Evolutionary conservation across 805 yeast species (phyloP).

Genomic region (Candida orba): DNA sequence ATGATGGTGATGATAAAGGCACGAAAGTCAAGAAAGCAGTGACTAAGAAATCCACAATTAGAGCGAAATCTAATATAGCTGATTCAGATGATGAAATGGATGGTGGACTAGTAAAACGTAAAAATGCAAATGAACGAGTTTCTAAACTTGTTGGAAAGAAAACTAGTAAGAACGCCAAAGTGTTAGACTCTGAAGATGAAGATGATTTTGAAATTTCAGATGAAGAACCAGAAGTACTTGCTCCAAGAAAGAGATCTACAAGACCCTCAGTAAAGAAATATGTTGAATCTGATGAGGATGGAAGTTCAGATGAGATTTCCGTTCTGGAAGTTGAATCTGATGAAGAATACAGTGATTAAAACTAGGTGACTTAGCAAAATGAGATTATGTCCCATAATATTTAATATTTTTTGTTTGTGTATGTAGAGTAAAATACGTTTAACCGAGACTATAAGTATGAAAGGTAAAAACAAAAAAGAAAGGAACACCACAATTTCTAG

Average conservation of each 20-base stretch:
- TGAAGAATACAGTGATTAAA: conserved; percentile 8
- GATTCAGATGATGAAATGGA: conserved; percentile 1
- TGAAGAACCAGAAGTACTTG: conserved; percentile 4
- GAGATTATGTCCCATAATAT: too few relatives aligned
- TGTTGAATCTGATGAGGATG: conserved; percentile 8
- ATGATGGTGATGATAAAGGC: neutral
- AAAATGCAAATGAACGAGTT: too few relatives aligned
- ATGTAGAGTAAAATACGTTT: too few relatives aligned
- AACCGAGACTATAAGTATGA: too few relatives aligned
- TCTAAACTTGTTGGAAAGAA: too few relatives aligned
- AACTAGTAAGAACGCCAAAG: neutral
- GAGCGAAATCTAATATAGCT: neutral
- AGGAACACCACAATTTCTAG: too few relatives aligned
- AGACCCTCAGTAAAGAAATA: conserved; percentile 16
- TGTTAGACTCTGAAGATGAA: conserved; percentile 1
- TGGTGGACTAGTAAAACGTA: conserved; percentile 2
- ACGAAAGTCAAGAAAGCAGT: neutral
- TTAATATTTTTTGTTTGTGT: too few relatives aligned
- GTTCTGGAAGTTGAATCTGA: conserved; percentile 5
- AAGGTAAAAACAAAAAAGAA: too few relatives aligned
- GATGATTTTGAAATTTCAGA: conserved; percentile 6
- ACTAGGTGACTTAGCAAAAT: too few relatives aligned
- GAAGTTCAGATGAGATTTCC: neutral
- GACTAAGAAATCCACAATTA: neutral
- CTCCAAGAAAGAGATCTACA: conserved; percentile 13